Evolutionary conservation across 2,329 filamentous ascomycete genomes (phyloP).

Genomic region (Fusarium begoniae): DNA sequence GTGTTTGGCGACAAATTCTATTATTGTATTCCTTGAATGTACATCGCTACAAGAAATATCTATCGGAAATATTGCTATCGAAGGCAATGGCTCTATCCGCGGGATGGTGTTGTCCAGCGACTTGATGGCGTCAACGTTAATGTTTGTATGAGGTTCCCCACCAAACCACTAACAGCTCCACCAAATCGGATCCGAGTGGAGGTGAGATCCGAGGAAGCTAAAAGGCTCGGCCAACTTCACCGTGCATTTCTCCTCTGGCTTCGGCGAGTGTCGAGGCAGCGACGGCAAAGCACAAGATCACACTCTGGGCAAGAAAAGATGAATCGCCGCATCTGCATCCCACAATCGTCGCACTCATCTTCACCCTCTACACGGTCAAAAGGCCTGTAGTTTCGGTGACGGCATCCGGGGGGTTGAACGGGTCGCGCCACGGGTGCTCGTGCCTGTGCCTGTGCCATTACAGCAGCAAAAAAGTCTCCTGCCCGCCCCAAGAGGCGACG

Average conservation of each 20-base stretch:
- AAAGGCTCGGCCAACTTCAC: neutral
- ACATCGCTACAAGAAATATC: neutral
- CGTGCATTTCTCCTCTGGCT: neutral
- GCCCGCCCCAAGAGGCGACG: neutral
- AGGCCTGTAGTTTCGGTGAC: rapidly evolving
- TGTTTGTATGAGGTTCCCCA: rapidly evolving
- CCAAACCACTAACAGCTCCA: constrained; percentile 30
- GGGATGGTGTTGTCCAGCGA: constrained; percentile 21
- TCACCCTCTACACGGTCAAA: neutral
- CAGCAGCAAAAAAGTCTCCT: too few species aligned
- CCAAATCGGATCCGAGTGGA: neutral
- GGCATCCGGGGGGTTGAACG: neutral
- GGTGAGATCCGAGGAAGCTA: neutral
- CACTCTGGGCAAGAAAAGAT: rapidly evolving
- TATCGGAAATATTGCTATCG: neutral
- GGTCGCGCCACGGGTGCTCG: neutral
- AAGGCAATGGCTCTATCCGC: neutral
- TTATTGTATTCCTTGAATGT: neutral
- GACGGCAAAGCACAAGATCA: rapidly evolving
- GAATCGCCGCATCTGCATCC: neutral
- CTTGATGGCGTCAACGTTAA: constrained; percentile 39
- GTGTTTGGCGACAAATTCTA: neutral
- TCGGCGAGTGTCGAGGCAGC: neutral
- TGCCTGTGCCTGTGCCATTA: too few species aligned
- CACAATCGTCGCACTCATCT: neutral